Base-by-base conservation (phyloP, 2,329 filamentous ascomycete species). In the Monascus ruber region DNA sequence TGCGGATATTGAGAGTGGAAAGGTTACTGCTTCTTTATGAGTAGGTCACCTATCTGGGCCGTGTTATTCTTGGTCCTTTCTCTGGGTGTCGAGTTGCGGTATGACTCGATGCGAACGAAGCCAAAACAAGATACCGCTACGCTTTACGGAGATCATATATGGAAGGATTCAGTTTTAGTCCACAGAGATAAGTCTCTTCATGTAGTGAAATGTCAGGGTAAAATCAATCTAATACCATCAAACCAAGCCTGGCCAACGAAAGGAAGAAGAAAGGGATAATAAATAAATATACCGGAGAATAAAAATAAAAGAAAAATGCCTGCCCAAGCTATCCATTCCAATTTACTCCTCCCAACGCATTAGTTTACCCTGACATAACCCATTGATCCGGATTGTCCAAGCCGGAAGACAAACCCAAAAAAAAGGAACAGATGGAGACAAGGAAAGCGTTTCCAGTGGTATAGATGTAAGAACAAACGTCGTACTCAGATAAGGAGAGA, bases 1-100 rank as follows among this genome's bases (percentile, higher is more conserved):
- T 40, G 55, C 63, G 42, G 52, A 63, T 35, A 39, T 64, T 8
- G 65, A 68, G 38, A 64, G 64, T 29, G 28, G 28, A 17, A 17
- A 17, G 17, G 17, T 17, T 17, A 17, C 17, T 17, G 17, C 17
- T 17, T 17, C 17, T 17, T 17, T 17, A 17, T 17, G 17, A 17
- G 17, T 17, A 17, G 17, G 17, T 17, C 17, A 17, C 17, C 17
- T 17, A 3, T 3, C 17, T 17, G 17, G 17, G 17, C 17, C 17
- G 17, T 17, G 17, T 17, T 17, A 17, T 17, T 17, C 17, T 17
- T 17, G 17, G 17, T 17, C 17, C 17, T 17, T 17, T 17, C 17
- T 17, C 17, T 17, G 17, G 17, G 17, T 17, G 17, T 17, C 17
- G 17, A 17, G 17, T 17, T 17, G 17, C 17, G 3, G 17, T 17